Conservation (phyloP, 139 green algal species). For the Auxenochlorella pyrenoidosa region DNA sequence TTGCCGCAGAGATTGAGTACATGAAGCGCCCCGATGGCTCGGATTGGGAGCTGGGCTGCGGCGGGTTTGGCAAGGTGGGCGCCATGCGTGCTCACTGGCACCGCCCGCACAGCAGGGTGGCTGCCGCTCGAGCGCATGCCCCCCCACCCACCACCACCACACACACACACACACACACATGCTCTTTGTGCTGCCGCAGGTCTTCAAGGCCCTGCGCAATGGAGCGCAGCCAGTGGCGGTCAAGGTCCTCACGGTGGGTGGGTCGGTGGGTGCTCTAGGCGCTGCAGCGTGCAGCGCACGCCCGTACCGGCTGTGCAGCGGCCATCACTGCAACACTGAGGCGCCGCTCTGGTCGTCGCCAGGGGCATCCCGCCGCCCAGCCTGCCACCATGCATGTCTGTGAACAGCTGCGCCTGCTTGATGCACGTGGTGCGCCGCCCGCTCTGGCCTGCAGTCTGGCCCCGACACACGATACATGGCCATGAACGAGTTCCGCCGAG, state of each 20-base stretch:
- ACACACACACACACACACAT: no score
- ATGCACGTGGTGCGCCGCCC: no score
- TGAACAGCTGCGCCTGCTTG: no score
- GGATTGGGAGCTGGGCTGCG: slow-evolving; percentile 54
- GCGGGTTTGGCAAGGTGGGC: slow-evolving; percentile 39
- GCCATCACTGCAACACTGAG: no score
- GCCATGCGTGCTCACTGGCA: no score
- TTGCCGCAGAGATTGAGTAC: slow-evolving; percentile 36
- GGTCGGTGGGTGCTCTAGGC: background rate
- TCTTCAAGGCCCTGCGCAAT: slow-evolving; percentile 56
- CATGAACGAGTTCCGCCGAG: slow-evolving; percentile 13
- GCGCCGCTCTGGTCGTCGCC: no score
- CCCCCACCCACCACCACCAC: no score
- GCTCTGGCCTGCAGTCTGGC: slow-evolving; percentile 17
- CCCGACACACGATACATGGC: slow-evolving; percentile 1
- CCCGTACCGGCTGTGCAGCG: no score
- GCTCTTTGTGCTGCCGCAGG: slow-evolving; percentile 22
- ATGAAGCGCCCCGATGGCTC: slow-evolving; percentile 44
- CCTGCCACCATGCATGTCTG: no score
- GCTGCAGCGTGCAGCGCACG: background rate
- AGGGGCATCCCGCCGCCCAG: no score
- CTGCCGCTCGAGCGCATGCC: no score
- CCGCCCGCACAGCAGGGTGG: no score
- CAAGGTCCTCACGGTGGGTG: slow-evolving; percentile 41
- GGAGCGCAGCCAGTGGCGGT: slow-evolving; percentile 50